Base-by-base conservation (phyloP, 495 filamentous ascomycete genomes). In the Penicillium antarcticum region DNA sequence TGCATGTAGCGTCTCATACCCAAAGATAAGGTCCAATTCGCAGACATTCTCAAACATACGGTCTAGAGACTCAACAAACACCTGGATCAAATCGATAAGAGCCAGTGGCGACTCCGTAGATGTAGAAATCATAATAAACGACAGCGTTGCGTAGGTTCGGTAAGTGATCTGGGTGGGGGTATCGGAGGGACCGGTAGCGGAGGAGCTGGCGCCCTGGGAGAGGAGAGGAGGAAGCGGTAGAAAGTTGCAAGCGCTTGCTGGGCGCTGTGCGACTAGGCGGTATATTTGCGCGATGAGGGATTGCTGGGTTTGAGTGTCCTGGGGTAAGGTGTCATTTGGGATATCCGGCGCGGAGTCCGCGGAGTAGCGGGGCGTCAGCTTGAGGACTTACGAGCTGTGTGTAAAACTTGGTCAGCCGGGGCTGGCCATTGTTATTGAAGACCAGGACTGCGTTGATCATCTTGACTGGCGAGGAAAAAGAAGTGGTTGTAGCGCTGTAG, bases 381-480 rank as follows among this genome's bases (percentile, higher is more conserved):
- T 1, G 26, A 29, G 38, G 39, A 67, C 79, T 41, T 70, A 97
- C 94, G 43, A 99, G 87, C 65, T 97, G 92, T 11, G 94, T 96
- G 70, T 99, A 99, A 79, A 99, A 99, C 63, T 97, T 97, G 52
- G 92, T 97, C 51, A 99, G 81, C 29, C 94, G 87, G 13, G 94
- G 92, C 65, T 97, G 91, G 53, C 94, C 94, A 51, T 88, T 88
- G 70, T 96, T 96, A 68, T 99, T 99, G 80, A 99, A 99, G 65
- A 99, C 91, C 35, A 99, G 80, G 43, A 99, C 90, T 31, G 94
- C 94, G 80, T 97, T 99, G 73, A 99, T 97, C 94, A 99, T 98
- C 6, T 61, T 67, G 61, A n/a, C 12, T n/a, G 14, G 9, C 7
- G 29, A 31, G 19, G 3, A 21, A 13, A 42, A n/a, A 11, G 18